phyloP scores from a whole-genome alignment of 441 rosid species.

The Capsella rubella region DNA sequence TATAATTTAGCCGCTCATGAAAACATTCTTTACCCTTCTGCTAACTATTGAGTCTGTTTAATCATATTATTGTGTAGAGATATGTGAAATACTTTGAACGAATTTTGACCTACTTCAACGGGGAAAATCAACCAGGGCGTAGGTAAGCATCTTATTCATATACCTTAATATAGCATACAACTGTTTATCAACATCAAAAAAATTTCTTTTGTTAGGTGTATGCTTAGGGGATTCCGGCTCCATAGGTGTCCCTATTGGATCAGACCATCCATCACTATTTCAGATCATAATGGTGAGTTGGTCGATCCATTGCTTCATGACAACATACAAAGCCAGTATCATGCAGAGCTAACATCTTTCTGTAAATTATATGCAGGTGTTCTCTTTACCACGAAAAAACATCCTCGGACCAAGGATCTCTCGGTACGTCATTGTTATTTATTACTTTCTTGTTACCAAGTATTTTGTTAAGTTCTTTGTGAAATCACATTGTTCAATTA shows the following conservation, averaged over 20 bases:
- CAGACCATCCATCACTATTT: constrained; percentile 90
- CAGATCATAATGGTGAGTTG: constrained; percentile 83
- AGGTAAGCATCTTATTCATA: constrained; percentile 54
- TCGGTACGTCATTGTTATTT: constrained; percentile 57
- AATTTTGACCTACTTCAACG: constrained; percentile 82
- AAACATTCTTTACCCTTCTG: constrained; percentile 17
- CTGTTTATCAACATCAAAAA: constrained; percentile 32
- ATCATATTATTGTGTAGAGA: constrained; percentile 58
- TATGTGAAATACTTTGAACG: constrained; percentile 97
- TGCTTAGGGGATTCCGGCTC: constrained; percentile 96
- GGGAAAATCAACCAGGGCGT: constrained; percentile 88
- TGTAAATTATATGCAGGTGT: constrained; percentile 59
- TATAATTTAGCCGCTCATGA: background rate
- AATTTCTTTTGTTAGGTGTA: constrained; percentile 67
- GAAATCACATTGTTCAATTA: constrained; percentile 7
- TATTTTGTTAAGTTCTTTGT: constrained; percentile 10
- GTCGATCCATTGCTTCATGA: constrained; percentile 23
- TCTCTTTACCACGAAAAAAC: constrained; percentile 90
- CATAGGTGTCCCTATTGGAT: constrained; percentile 98
- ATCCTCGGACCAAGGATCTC: constrained; percentile 87
- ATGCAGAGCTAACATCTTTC: constrained; percentile 29
- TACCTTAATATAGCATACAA: constrained; percentile 12
- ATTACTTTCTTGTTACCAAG: constrained; percentile 7
- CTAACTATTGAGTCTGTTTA: constrained; percentile 35
- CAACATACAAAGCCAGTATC: constrained; percentile 19